Conservation (phyloP, 306 rosid genomes). For the Ormosia emarginata region DNA sequence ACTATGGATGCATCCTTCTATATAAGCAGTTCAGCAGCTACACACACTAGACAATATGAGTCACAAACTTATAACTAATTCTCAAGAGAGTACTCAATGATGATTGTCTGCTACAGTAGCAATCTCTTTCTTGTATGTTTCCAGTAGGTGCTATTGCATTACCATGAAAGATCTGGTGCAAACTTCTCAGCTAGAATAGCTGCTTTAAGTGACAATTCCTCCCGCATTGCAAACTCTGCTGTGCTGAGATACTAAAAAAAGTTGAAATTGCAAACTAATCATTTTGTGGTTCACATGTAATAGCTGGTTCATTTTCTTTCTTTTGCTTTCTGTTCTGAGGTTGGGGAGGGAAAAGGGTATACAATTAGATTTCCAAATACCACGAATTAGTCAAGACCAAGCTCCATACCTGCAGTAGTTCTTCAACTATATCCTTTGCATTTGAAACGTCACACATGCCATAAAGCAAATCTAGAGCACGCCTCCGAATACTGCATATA, state of each 20-base stretch:
- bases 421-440: constrained; percentile 99
- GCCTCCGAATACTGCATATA: constrained; percentile 84
- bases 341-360: not conserved
- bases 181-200: constrained; percentile 99
- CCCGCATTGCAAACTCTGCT: constrained; percentile 98
- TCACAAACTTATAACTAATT: not conserved
- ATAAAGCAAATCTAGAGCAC: constrained; percentile 98
- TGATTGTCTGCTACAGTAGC: not conserved
- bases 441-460: constrained; percentile 99
- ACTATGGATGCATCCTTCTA: constrained; percentile 10
- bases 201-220: constrained; percentile 95
- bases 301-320: constrained; percentile 6
- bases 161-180: constrained; percentile 99
- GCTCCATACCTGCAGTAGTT: constrained; percentile 78
- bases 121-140: not conserved
- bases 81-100: not conserved
- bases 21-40: constrained; percentile 15
- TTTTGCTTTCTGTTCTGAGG: not conserved
- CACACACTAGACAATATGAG: not conserved
- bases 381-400: constrained; percentile 12
- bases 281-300: constrained; percentile 26
- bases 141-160: constrained; percentile 15
- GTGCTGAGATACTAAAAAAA: constrained; percentile 90
- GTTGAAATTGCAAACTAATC: constrained; percentile 27
- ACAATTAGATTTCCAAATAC: constrained; percentile 7